Percentiles rank a stretch among this genome's conserved stretches.
Conservation (phyloP, 2,329 filamentous ascomycete genomes). For the Ustilaginoidea virens region DNA sequence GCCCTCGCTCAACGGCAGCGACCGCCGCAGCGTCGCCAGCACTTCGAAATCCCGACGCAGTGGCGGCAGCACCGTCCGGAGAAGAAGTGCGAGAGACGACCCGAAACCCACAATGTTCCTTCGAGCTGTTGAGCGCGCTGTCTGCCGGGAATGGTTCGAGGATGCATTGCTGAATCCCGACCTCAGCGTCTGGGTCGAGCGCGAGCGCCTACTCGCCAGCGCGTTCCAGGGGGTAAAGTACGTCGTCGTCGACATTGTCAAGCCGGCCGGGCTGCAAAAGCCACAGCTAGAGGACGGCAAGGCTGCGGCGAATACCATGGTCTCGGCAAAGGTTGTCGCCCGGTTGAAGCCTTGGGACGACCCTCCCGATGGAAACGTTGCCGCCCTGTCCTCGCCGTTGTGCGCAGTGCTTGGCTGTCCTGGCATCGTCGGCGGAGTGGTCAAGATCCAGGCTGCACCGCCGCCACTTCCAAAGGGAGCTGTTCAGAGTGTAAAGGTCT, state of each 20-base stretch:
- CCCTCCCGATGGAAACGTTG: constrained; percentile 66
- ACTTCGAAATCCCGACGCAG: constrained; percentile 66
- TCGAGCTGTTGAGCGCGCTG: constrained; percentile 56
- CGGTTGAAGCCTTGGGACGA: constrained; percentile 68
- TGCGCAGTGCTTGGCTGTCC: constrained; percentile 58
- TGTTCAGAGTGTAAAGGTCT: constrained; percentile 55
- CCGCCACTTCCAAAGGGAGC: constrained; percentile 51
- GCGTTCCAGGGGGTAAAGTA: constrained; percentile 63
- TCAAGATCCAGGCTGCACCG: constrained; percentile 75
- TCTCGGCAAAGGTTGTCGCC: constrained; percentile 52
- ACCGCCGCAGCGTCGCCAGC: constrained; percentile 66
- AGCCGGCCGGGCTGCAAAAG: constrained; percentile 61
- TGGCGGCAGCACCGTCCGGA: constrained; percentile 57
- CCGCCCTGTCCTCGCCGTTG: constrained; percentile 62
- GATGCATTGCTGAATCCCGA: constrained; percentile 40
- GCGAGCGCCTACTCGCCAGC: constrained; percentile 56
- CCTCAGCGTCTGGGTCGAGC: constrained; percentile 73
- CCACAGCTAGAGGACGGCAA: constrained; percentile 53
- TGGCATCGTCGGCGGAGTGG: constrained; percentile 68
- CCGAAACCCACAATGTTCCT: constrained; percentile 58
- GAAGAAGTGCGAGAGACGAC: constrained; percentile 43
- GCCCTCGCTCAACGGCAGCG: constrained; percentile 46
- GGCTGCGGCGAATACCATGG: constrained; percentile 28
- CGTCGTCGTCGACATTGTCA: constrained; percentile 74
- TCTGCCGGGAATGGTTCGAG: constrained; percentile 66